Base-by-base conservation (phyloP, 805 yeast genomes). In the Barnettozyma siamensis region DNA sequence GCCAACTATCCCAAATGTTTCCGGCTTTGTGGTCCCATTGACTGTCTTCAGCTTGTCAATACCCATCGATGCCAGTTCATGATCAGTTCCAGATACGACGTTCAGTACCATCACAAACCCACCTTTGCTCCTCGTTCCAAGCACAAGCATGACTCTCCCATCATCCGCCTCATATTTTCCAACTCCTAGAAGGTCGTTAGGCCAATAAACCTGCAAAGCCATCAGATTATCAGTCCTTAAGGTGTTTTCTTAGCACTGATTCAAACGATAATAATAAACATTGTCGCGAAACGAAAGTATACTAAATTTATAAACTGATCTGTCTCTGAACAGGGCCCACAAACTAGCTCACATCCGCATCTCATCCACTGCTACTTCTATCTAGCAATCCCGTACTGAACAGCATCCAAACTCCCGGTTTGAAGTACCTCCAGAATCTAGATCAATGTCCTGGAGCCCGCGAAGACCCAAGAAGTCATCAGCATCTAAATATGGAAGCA, bases 191-290 rank as follows among this genome's bases (percentile, higher is more conserved):
- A 61, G 59, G 38, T 59, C 60, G 17, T 41, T 33, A 9, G 67
- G 66, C 66, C 66, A 63, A 45, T 48, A 61, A 15, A 59, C 51
- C 33, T 63, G 58, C 23, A 47, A 29, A 9, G 47, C 27, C 48
- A 44, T 45, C n/a, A 9, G 20, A 12, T 17, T 8, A 13, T 9
- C 9, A 21, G n/a, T n/a, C n/a, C n/a, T n/a, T n/a, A n/a, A n/a
- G n/a, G n/a, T n/a, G n/a, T n/a, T n/a, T n/a, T n/a, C n/a, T n/a
- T n/a, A n/a, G n/a, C n/a, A n/a, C n/a, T n/a, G n/a, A n/a, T n/a
- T n/a, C n/a, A n/a, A n/a, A n/a, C n/a, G n/a, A n/a, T n/a, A n/a
- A n/a, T n/a, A n/a, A n/a, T n/a, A n/a, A n/a, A n/a, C n/a, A n/a
- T n/a, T n/a, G n/a, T 29, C 39, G 39, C 39, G 39, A 29, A n/a